Percentiles rank a stretch among this genome's conserved stretches.
Conservation (phyloP, 2,329 filamentous ascomycete genomes). For the Alternaria angustiovoidea region DNA sequence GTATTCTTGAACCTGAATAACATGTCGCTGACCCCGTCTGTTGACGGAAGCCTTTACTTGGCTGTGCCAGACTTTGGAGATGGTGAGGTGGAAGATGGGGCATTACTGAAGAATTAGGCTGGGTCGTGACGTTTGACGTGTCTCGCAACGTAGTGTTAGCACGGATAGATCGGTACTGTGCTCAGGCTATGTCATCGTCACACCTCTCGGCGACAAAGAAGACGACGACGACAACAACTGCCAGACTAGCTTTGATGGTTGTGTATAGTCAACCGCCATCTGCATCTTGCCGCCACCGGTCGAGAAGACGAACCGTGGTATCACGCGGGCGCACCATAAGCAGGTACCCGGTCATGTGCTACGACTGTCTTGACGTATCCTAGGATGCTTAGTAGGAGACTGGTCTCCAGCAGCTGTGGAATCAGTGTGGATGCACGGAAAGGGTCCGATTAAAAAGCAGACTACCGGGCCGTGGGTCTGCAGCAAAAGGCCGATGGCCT, state of each 20-base stretch:
- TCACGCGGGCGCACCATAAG: not conserved
- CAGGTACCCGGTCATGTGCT: slow-evolving; percentile 1
- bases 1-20: not conserved
- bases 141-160: not conserved
- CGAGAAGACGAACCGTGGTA: not conserved
- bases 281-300: not conserved
- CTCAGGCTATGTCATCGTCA: not conserved
- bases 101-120: not conserved
- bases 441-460: slow-evolving; percentile 9
- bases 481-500: not conserved
- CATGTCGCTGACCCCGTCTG: not conserved
- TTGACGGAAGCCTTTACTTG: not conserved
- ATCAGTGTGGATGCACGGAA: not conserved
- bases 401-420: not conserved
- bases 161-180: not conserved
- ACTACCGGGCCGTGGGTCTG: slow-evolving; percentile 5
- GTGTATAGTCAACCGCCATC: not conserved
- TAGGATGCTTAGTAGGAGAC: not conserved
- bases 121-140: not conserved
- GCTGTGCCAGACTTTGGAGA: not conserved
- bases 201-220: slow-evolving; percentile 3
- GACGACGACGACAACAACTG: not conserved
- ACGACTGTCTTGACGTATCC: not conserved
- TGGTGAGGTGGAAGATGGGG: not conserved
- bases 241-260: not conserved